A percentile compares a stretch with the other conserved stretches of the same genome.
Evolutionary conservation across 345 rosid species (phyloP).

Genomic region (Sisymbrium irio): DNA sequence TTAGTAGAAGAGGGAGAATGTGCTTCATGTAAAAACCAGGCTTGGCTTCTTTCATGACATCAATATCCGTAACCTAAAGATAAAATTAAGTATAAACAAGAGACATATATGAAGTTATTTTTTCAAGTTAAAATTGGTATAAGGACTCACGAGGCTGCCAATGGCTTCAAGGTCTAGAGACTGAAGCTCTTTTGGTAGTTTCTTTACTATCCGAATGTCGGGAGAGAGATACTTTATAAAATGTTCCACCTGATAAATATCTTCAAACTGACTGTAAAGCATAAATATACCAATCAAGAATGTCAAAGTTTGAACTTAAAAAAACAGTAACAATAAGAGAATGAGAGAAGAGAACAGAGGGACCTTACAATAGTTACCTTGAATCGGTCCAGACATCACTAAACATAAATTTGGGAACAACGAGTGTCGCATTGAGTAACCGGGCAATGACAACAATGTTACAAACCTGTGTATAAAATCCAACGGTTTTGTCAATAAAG

Average conservation of each 20-base stretch:
- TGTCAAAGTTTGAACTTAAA: background rate
- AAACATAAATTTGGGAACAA: constrained; percentile 86
- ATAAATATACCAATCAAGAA: constrained; percentile 14
- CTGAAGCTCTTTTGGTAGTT: constrained; percentile 73
- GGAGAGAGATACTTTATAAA: constrained; percentile 75
- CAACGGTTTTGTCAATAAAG: constrained; percentile 15
- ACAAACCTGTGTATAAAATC: constrained; percentile 59
- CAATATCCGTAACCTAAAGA: constrained; percentile 65
- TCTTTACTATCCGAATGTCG: constrained; percentile 78
- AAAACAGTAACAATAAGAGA: background rate
- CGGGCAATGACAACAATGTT: constrained; percentile 86
- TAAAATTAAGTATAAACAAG: background rate
- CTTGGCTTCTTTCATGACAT: constrained; percentile 76
- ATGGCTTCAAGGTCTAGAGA: constrained; percentile 85
- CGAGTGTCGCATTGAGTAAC: constrained; percentile 83
- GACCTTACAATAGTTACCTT: constrained; percentile 55
- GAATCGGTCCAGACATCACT: constrained; percentile 93
- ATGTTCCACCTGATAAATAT: constrained; percentile 90
- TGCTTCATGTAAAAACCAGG: constrained; percentile 79
- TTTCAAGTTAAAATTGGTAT: background rate
- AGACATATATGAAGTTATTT: background rate
- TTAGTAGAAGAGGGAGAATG: constrained; percentile 74
- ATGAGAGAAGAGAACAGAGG: constrained; percentile 7
- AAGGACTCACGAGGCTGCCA: constrained; percentile 78
- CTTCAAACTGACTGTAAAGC: constrained; percentile 70